Percentiles rank a stretch among this genome's conserved stretches.
These are phyloP conservation scores for Phragmites australis DNA, from an alignment of 176 grass and related monocot genomes.

Conservation along the genomic window DNA sequence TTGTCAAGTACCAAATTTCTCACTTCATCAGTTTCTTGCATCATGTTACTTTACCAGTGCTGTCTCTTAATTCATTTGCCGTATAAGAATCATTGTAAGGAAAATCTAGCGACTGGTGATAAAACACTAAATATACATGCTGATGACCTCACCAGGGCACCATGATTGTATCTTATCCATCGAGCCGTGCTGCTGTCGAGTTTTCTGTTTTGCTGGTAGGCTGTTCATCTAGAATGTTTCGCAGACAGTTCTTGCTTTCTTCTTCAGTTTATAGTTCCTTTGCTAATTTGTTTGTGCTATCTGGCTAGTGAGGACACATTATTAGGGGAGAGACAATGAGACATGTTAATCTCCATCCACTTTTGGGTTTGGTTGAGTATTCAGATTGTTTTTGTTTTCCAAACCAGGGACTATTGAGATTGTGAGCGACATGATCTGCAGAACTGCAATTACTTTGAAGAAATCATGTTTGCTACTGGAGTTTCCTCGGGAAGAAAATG, in stretches of 20 bases:
- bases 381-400: too few relatives aligned
- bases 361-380: not conserved
- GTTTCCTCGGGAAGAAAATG: not conserved
- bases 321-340: not conserved
- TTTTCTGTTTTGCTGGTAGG: not conserved
- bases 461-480: not conserved
- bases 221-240: constrained; percentile 5
- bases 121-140: not conserved
- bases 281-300: not conserved
- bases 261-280: not conserved
- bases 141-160: not conserved
- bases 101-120: not conserved
- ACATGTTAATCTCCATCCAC: not conserved
- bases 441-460: not conserved
- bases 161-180: not conserved
- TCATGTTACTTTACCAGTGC: not conserved
- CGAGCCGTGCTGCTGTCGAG: not conserved
- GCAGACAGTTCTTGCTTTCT: not conserved
- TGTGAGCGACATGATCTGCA: not conserved
- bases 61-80: constrained; percentile 1
- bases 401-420: not conserved
- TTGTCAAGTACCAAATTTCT: not conserved
- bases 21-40: not conserved
- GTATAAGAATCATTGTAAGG: not conserved
- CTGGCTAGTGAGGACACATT: not conserved